Evolutionary conservation across 2,329 filamentous ascomycete species (phyloP), one percentile per base, ranked within the genome.

Genomic region (Diplodia mutila): DNA sequence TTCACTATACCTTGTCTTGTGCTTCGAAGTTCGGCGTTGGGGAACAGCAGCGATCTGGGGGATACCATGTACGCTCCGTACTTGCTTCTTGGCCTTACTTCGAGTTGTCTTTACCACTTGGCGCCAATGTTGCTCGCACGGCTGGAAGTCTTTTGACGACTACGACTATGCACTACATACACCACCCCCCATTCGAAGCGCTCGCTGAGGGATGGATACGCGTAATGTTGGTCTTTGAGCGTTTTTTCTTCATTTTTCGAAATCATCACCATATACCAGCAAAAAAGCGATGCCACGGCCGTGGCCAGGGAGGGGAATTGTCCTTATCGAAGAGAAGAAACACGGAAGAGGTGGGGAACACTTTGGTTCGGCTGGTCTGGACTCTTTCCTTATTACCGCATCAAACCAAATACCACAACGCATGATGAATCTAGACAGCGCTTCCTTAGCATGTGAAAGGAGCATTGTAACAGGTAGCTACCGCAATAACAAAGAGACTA

Each of bases 201-300:
- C 59, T 63, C 59, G 59, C 59, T 63, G 46, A 63, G 59, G 59
- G 59, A 63, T 51, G 42, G 59, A 63, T 37, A 51, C 46, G 59
- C 59, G 46, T 63, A 63, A 51, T 63, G 27, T 63, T 63, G 59
- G 59, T n/a, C 11, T 27, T 46, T 51, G 23, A 14, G 59, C 9
- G 14, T 61, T 61, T 51, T 61, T 39, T 48, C 25, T 51, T 14
- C 21, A 11, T 4, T 32, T 63, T 32, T 21, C 14, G n/a, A 25
- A 46, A 23, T 21, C 59, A 63, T 51, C 59, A 63, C 49, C 59
- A 46, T 63, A 63, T 63, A 63, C 59, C 59, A 63, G 49, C 46
- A 63, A 63, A 63, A 63, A 63, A 63, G 59, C 59, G 46, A 61
- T 48, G 57, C 37, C 34, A 39, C 48, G n/a, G 48, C 25, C n/a